Conservation (phyloP, 2,329 filamentous ascomycete genomes). For the Simplicillium sp. region DNA sequence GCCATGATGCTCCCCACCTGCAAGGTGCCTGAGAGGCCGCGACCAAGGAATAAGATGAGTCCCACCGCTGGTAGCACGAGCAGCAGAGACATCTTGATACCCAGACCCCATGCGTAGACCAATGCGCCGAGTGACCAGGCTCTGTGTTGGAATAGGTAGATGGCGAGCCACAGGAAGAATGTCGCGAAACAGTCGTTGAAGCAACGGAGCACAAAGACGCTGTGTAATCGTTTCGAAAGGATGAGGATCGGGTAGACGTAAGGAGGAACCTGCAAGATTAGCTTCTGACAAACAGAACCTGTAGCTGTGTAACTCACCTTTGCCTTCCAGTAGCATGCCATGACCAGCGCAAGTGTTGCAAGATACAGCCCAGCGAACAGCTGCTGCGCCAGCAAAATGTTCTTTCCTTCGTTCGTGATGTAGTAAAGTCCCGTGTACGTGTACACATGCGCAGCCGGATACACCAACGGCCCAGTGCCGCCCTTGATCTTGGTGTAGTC, state of each 20-base stretch:
- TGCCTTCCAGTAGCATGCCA: conserved; percentile 71
- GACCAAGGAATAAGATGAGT: conserved; percentile 62
- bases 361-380: conserved; percentile 78
- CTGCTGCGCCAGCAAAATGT: conserved; percentile 75
- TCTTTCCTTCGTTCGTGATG: conserved; percentile 63
- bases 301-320: conserved; percentile 36
- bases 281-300: too few relatives aligned
- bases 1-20: conserved; percentile 61
- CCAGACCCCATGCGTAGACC: conserved; percentile 68
- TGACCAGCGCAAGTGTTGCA: conserved; percentile 62
- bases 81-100: conserved; percentile 91
- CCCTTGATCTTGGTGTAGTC: conserved; percentile 82
- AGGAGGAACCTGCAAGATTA: conserved; percentile 54
- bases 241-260: conserved; percentile 82
- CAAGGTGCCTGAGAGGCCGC: conserved; percentile 57
- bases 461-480: conserved; percentile 86
- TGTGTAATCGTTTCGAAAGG: conserved; percentile 86
- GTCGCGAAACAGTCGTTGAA: conserved; percentile 95
- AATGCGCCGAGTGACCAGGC: conserved; percentile 65
- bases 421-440: conserved; percentile 74
- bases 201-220: conserved; percentile 81
- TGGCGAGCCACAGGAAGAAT: conserved; percentile 73
- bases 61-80: conserved; percentile 75
- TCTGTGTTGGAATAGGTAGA: conserved; percentile 66
- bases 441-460: conserved; percentile 90